Conservation (phyloP, 2,329 filamentous ascomycete species). For the Cylindrodendrum hubeiense region DNA sequence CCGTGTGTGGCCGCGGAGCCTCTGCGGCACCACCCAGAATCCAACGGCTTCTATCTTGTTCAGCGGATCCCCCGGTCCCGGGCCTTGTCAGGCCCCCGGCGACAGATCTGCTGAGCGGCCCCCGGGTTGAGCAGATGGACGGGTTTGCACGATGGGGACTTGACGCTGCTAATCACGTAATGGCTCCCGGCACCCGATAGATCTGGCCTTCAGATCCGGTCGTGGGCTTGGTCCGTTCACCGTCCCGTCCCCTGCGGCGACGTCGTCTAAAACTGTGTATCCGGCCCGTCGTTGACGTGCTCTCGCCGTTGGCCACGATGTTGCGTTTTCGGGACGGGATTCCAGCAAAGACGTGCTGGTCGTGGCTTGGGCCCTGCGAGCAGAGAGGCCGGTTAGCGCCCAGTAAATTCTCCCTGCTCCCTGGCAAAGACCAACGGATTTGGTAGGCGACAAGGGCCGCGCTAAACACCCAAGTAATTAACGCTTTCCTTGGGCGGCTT, state of each 20-base stretch:
- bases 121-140: neutral
- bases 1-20: too few species aligned
- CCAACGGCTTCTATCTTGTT: neutral
- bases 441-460: neutral
- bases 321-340: conserved; percentile 6
- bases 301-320: neutral
- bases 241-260: conserved; percentile 29
- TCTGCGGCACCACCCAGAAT: neutral
- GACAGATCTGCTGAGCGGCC: neutral
- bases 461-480: neutral
- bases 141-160: neutral
- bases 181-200: conserved; percentile 1
- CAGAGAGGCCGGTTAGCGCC: neutral
- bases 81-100: too few species aligned
- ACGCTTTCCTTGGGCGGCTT: neutral
- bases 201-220: conserved; percentile 26
- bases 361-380: neutral
- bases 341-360: neutral
- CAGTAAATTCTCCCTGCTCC: neutral
- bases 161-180: conserved; percentile 25
- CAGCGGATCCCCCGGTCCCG: neutral
- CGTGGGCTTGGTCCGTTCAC: conserved; percentile 31
- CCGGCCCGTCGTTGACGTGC: neutral
- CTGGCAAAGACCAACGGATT: neutral
- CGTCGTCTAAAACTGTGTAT: conserved; percentile 31